Conservation (phyloP, 2,329 filamentous ascomycete species). For the Fusarium sp. region DNA sequence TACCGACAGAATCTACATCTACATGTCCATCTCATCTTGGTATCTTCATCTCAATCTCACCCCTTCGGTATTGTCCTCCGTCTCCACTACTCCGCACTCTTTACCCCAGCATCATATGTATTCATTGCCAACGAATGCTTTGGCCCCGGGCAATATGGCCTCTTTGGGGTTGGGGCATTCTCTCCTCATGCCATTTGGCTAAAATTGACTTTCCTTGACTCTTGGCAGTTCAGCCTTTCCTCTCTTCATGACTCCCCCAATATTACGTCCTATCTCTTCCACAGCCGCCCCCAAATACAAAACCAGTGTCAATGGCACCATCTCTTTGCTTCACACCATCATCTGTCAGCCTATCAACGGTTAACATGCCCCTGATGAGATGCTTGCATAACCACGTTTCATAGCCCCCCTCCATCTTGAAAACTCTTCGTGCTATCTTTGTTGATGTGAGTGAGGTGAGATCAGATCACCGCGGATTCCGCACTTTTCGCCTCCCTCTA, state of each 20-base stretch:
- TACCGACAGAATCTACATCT: constrained; percentile 22
- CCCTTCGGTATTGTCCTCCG: constrained; percentile 13
- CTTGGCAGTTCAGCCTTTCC: constrained; percentile 6
- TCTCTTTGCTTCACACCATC: constrained; percentile 8
- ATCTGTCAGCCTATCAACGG: constrained; percentile 13
- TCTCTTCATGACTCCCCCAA: constrained; percentile 3
- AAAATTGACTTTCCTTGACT: constrained; percentile 2
- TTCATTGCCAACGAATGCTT: background rate
- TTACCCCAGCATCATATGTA: constrained; percentile 7
- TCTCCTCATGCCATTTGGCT: background rate
- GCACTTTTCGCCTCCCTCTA: constrained; percentile 12
- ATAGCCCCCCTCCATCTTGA: constrained; percentile 19
- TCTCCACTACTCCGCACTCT: constrained; percentile 43
- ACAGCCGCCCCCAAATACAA: constrained; percentile 1
- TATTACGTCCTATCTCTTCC: background rate
- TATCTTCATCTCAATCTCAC: constrained; percentile 20
- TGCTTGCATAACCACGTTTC: constrained; percentile 40
- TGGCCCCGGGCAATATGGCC: constrained; percentile 1
- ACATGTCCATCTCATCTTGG: constrained; percentile 17
- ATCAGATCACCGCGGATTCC: constrained; percentile 8
- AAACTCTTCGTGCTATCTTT: background rate
- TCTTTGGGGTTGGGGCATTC: background rate
- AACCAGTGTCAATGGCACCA: constrained; percentile 17
- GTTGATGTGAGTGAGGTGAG: background rate
- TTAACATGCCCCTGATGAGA: constrained; percentile 12